phyloP scores from a whole-genome alignment of 1,139 yeast species.

The Saccharomyces hybrid region DNA sequence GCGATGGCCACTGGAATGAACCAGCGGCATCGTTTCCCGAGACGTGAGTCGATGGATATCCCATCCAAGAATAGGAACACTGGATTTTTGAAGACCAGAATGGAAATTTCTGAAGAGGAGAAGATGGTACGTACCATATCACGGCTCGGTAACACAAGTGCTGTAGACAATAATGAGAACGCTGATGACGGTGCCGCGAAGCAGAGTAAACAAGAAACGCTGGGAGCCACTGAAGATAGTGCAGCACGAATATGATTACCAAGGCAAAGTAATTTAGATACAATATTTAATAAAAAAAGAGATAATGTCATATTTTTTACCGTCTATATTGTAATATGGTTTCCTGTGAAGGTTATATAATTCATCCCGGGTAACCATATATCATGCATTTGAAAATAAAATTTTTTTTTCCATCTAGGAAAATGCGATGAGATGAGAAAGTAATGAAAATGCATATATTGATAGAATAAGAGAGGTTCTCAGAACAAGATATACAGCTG shows the following conservation, averaged over 20 bases:
- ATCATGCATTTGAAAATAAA: background rate
- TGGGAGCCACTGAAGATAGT: background rate
- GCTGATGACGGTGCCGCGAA: background rate
- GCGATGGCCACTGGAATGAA: constrained; percentile 15
- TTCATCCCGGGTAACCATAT: background rate
- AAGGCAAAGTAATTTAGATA: background rate
- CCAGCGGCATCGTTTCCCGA: constrained; percentile 4
- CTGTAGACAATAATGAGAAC: constrained; percentile 5
- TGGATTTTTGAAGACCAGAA: constrained; percentile 26
- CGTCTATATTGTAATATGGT: too few relatives aligned
- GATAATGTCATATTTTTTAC: background rate
- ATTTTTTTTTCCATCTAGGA: background rate
- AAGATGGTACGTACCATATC: constrained; percentile 7
- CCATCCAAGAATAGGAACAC: constrained; percentile 26
- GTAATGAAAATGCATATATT: background rate
- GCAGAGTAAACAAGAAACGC: background rate
- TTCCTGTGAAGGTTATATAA: background rate
- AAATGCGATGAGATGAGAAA: constrained; percentile 8
- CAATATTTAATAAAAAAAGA: background rate
- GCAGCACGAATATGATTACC: background rate
- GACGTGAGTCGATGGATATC: constrained; percentile 30
- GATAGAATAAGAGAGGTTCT: background rate
- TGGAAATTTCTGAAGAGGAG: constrained; percentile 31
- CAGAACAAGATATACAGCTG: too few relatives aligned
- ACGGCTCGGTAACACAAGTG: constrained; percentile 11